Conservation (phyloP, 805 yeast genomes). For the Dipodascopsis uninucleata region DNA sequence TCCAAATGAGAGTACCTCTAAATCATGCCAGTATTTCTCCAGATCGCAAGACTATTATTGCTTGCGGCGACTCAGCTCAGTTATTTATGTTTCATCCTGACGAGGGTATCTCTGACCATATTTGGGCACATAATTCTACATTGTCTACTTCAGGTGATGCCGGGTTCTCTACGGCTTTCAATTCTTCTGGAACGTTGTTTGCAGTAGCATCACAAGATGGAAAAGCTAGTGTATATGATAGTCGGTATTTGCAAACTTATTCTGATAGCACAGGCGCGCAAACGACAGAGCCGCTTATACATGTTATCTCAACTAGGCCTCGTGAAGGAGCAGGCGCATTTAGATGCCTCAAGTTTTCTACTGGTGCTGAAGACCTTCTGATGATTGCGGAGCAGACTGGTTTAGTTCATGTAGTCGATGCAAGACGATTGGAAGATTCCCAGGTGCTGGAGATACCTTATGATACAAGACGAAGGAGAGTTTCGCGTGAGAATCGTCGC, state of each 20-base stretch:
- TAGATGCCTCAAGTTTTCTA: conserved; percentile 58
- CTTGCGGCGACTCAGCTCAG: conserved; percentile 74
- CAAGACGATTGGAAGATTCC: conserved; percentile 67
- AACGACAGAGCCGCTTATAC: conserved; percentile 30
- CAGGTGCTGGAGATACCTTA: conserved; percentile 54
- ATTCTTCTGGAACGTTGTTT: conserved; percentile 68
- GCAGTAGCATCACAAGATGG: conserved; percentile 88
- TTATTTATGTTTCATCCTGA: conserved; percentile 50
- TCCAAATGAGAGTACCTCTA: conserved; percentile 59
- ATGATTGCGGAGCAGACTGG: conserved; percentile 82
- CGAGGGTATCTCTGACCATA: conserved; percentile 6
- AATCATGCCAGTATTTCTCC: conserved; percentile 72
- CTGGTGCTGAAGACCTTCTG: conserved; percentile 69
- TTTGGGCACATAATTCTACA: conserved; percentile 38
- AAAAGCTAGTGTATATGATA: conserved; percentile 67
- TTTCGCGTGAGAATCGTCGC: too few relatives aligned
- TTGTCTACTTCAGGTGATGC: conserved; percentile 63
- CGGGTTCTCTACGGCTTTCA: conserved; percentile 80
- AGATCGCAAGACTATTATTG: conserved; percentile 53
- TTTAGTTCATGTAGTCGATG: conserved; percentile 78
- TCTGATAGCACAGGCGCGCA: conserved; percentile 45
- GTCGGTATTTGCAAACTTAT: conserved; percentile 57
- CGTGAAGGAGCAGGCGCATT: conserved; percentile 57
- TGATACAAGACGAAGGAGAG: too few relatives aligned
- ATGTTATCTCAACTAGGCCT: conserved; percentile 45